Evolutionary conservation across 768 basidiomycete genomes (phyloP).

Genomic region (Austroboletus eburneus): DNA sequence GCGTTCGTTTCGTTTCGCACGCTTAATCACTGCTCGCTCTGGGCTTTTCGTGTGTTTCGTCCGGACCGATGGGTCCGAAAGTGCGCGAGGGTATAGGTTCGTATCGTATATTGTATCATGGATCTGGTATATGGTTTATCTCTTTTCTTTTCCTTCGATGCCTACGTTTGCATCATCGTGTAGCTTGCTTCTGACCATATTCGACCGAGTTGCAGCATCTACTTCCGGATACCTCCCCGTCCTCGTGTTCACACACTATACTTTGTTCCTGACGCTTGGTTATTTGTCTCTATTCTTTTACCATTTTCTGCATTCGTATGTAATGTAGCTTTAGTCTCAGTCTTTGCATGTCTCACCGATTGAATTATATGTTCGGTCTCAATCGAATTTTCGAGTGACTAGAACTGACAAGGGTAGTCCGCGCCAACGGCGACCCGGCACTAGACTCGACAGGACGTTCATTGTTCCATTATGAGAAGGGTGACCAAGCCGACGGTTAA

Average conservation of each 20-base stretch:
- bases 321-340: conserved; percentile 7
- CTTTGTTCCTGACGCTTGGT: neutral
- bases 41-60: neutral
- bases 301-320: no score
- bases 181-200: no score
- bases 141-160: neutral
- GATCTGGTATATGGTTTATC: neutral
- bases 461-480: no score
- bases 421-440: no score
- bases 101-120: conserved; percentile 13
- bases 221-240: conserved; percentile 5
- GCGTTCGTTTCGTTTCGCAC: neutral
- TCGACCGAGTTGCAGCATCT: neutral
- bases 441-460: no score
- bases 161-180: no score
- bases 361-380: no score
- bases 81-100: neutral
- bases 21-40: neutral
- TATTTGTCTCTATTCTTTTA: neutral
- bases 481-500: no score
- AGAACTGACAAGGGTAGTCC: no score
- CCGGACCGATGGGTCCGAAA: neutral
- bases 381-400: no score
- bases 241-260: neutral
- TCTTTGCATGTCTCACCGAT: neutral